Conservation (phyloP, 2,329 filamentous ascomycete species). For the Ceratocystiopsis sp. region DNA sequence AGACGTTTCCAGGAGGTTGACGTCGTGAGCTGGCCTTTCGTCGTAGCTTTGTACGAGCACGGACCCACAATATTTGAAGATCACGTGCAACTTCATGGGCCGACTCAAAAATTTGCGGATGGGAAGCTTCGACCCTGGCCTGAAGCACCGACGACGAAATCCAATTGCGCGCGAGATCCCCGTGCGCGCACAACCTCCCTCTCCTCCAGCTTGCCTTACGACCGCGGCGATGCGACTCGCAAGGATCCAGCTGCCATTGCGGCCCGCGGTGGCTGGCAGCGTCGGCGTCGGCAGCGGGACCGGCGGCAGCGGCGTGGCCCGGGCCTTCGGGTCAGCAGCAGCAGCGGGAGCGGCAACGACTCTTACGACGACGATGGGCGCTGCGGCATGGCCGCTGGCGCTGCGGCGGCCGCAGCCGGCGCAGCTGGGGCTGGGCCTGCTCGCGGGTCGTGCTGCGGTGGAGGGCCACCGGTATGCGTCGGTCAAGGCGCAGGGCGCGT, state of each 20-base stretch:
- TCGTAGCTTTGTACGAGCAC: too few relatives aligned
- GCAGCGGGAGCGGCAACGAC: background rate
- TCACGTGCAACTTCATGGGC: background rate
- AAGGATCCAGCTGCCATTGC: conserved; percentile 28
- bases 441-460: conserved; percentile 22
- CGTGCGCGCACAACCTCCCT: background rate
- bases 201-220: background rate
- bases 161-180: background rate
- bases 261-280: conserved; percentile 17
- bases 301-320: too few relatives aligned
- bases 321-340: background rate
- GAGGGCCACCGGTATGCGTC: conserved; percentile 37
- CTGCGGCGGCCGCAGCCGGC: background rate
- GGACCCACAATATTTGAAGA: background rate
- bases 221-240: conserved; percentile 25
- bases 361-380: too few relatives aligned
- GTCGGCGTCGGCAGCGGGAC: background rate
- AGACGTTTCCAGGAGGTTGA: too few relatives aligned
- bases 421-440: background rate
- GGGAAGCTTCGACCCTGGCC: background rate
- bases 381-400: background rate
- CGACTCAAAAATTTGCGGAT: background rate
- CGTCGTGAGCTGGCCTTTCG: too few relatives aligned
- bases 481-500: conserved; percentile 48
- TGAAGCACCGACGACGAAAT: background rate